A percentile compares a stretch with the other conserved stretches of the same genome.
Evolutionary conservation across 1,284 basidiomycete species (phyloP).

Genomic region (Pyrrhoderma noxium): DNA sequence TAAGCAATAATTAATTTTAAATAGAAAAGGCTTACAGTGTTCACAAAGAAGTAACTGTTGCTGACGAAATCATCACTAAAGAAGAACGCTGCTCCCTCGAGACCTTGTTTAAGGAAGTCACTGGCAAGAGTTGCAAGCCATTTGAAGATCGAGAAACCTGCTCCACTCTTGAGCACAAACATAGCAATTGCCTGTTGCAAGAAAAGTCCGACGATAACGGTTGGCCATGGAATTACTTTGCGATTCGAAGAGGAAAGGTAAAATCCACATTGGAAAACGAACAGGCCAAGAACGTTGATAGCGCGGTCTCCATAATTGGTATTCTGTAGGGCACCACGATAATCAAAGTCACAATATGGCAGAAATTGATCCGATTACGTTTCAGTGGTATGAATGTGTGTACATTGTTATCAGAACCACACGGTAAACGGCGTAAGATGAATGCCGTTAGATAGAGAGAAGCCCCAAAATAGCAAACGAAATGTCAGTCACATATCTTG

Average conservation of each 20-base stretch:
- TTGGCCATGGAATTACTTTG: conserved; percentile 66
- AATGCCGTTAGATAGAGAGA: too few species aligned
- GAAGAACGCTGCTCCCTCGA: conserved; percentile 70
- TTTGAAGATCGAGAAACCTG: conserved; percentile 74
- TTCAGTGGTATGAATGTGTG: too few species aligned
- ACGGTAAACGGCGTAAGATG: too few species aligned
- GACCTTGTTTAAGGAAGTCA: conserved; percentile 61
- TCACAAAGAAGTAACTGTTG: conserved; percentile 77
- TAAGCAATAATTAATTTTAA: conserved; percentile 12
- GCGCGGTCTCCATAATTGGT: conserved; percentile 69
- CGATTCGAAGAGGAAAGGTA: conserved; percentile 57
- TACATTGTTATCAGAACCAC: too few species aligned
- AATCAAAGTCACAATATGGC: too few species aligned
- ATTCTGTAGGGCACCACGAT: conserved; percentile 43
- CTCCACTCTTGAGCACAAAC: conserved; percentile 76
- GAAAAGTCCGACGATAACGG: conserved; percentile 79
- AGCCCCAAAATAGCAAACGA: too few species aligned
- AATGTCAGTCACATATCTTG: too few species aligned
- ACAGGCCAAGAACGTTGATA: conserved; percentile 73
- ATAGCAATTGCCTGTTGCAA: conserved; percentile 78
- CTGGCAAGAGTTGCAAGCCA: conserved; percentile 73
- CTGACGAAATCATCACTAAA: conserved; percentile 55
- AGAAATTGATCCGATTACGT: too few species aligned
- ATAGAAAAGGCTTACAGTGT: conserved; percentile 42
- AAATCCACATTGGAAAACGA: conserved; percentile 71